A percentile compares a stretch with the other conserved stretches of the same genome.
These are phyloP conservation scores for Sugiyamaella paludigena DNA, from an alignment of 1,139 yeast genomes.

Conservation along the genomic window DNA sequence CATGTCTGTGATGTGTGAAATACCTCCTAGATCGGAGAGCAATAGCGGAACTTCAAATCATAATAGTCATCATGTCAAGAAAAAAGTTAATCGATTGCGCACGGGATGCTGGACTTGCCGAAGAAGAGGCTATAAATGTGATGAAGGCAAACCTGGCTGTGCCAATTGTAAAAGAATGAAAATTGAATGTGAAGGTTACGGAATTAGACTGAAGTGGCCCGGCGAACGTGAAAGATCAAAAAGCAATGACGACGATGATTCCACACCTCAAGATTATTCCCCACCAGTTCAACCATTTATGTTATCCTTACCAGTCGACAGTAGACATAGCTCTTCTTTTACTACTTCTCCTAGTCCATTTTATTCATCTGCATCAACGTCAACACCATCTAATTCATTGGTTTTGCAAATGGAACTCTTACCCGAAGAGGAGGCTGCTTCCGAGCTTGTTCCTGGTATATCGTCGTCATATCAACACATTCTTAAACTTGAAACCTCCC, in stretches of 20 bases:
- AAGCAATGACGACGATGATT: conserved; percentile 4
- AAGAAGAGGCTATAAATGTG: conserved; percentile 78
- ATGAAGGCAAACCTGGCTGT: conserved; percentile 60
- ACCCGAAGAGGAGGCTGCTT: conserved; percentile 9
- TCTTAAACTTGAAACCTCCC: conserved; percentile 14
- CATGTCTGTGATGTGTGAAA: conserved; percentile 16
- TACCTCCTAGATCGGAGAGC: conserved; percentile 1
- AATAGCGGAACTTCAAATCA: too few relatives aligned
- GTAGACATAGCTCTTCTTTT: background rate
- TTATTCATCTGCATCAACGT: background rate
- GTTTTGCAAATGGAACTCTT: conserved; percentile 7
- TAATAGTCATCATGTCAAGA: conserved; percentile 17
- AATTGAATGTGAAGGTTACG: conserved; percentile 31
- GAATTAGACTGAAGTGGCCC: conserved; percentile 33
- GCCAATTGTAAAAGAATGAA: conserved; percentile 24
- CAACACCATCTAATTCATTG: too few relatives aligned
- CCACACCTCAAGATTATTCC: background rate
- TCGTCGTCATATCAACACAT: conserved; percentile 15
- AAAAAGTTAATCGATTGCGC: conserved; percentile 29
- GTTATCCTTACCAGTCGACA: conserved; percentile 2
- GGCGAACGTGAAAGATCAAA: conserved; percentile 19
- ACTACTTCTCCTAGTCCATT: background rate
- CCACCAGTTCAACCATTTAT: conserved; percentile 3
- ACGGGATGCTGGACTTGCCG: conserved; percentile 78
- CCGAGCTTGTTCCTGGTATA: conserved; percentile 14